Evolutionary conservation across 805 yeast genomes (phyloP).

Genomic region (Zygosaccharomyces pseudorouxii): DNA sequence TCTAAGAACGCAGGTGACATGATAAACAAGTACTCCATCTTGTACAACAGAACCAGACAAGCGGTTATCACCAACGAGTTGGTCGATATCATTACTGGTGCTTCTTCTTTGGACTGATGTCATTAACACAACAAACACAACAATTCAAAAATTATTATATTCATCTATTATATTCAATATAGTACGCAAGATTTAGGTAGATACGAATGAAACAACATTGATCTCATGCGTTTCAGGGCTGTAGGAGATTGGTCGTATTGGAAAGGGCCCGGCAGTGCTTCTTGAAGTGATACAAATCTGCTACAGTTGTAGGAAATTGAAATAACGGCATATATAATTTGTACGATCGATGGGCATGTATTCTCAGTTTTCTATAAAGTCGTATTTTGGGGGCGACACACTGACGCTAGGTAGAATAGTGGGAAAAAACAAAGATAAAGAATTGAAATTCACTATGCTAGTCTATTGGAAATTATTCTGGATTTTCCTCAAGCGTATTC

Average conservation of each 20-base stretch:
- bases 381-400: not conserved
- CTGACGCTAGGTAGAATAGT: not conserved
- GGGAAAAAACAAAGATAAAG: not conserved
- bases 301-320: not conserved
- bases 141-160: slow-evolving; percentile 8
- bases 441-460: slow-evolving; percentile 2
- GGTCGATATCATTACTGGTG: slow-evolving; percentile 99
- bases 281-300: not conserved
- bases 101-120: slow-evolving; percentile 86
- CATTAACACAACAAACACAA: slow-evolving; percentile 1
- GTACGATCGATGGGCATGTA: not conserved
- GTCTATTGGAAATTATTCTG: slow-evolving; percentile 16
- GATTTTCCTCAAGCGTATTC: slow-evolving; percentile 36
- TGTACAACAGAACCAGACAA: slow-evolving; percentile 99
- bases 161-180: slow-evolving; percentile 11
- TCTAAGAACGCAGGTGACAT: slow-evolving; percentile 99
- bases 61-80: slow-evolving; percentile 98
- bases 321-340: not conserved
- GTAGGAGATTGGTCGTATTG: not conserved
- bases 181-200: slow-evolving; percentile 3
- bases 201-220: slow-evolving; percentile 5
- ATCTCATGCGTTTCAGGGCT: slow-evolving; percentile 3
- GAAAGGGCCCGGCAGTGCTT: too few species aligned
- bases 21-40: slow-evolving; percentile 92
- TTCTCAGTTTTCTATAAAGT: too few species aligned